Evolutionary conservation across 306 rosid genomes (phyloP).

Genomic region (peach (Prunus persica)): Prunus_persica_NCBIv2 NC_034011.1:26082001-26082500

Average conservation of each 20-base stretch:
- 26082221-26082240: slow-evolving; percentile 38
- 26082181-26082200: slow-evolving; percentile 22
- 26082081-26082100: too few relatives aligned
- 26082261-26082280: slow-evolving; percentile 21
- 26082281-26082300: not conserved
- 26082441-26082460: too few relatives aligned
- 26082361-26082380: slow-evolving; percentile 28
- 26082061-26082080: too few relatives aligned
- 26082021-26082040: too few relatives aligned
- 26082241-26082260: slow-evolving; percentile 24
- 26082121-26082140: not conserved
- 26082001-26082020: rapidly evolving
- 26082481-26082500: too few relatives aligned
- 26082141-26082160: not conserved
- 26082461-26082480: too few relatives aligned
- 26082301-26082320: not conserved
- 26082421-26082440: not conserved
- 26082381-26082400: slow-evolving; percentile 29
- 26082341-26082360: slow-evolving; percentile 30
- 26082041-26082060: too few relatives aligned
- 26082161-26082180: not conserved
- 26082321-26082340: not conserved
- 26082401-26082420: slow-evolving; percentile 4
- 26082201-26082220: slow-evolving; percentile 4
- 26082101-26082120: not conserved